These are phyloP conservation scores for Saksenaea vasiformis DNA, from an alignment of 371 early-diverging fungal species.

Conservation along the genomic window DNA sequence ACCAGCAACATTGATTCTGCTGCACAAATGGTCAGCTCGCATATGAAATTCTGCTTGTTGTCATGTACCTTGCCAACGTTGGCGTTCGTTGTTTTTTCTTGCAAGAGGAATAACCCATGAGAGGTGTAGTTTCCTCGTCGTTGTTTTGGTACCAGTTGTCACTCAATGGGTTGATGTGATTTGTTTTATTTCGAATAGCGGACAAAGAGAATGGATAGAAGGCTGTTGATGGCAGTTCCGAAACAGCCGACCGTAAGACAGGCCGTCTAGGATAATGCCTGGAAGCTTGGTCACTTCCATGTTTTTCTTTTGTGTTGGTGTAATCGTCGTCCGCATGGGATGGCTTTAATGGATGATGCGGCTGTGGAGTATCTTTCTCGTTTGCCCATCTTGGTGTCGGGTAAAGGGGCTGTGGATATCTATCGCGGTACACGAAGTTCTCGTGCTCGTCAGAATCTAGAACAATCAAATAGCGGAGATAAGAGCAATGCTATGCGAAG, in stretches of 20 bases:
- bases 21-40: background rate
- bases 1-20: background rate
- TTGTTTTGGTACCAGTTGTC: slow-evolving; percentile 21
- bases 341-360: background rate
- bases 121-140: slow-evolving; percentile 23
- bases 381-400: slow-evolving; percentile 22
- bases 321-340: slow-evolving; percentile 9
- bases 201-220: slow-evolving; percentile 18
- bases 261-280: slow-evolving; percentile 29
- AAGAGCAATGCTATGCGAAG: background rate
- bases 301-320: slow-evolving; percentile 5
- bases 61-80: background rate
- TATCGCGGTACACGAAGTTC: slow-evolving; percentile 42
- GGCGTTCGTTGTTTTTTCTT: slow-evolving; percentile 7
- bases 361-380: slow-evolving; percentile 3
- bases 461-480: background rate
- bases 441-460: slow-evolving; percentile 44
- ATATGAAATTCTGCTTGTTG: background rate
- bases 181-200: slow-evolving; percentile 7
- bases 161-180: slow-evolving; percentile 8
- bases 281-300: background rate
- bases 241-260: slow-evolving; percentile 40
- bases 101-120: slow-evolving; percentile 10
- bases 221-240: slow-evolving; percentile 36
- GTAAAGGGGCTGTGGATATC: slow-evolving; percentile 23